Percentiles rank a stretch among this genome's conserved stretches.
phyloP scores from a whole-genome alignment of 2,329 filamentous ascomycete genomes.

The Curvularia lunata region DNA sequence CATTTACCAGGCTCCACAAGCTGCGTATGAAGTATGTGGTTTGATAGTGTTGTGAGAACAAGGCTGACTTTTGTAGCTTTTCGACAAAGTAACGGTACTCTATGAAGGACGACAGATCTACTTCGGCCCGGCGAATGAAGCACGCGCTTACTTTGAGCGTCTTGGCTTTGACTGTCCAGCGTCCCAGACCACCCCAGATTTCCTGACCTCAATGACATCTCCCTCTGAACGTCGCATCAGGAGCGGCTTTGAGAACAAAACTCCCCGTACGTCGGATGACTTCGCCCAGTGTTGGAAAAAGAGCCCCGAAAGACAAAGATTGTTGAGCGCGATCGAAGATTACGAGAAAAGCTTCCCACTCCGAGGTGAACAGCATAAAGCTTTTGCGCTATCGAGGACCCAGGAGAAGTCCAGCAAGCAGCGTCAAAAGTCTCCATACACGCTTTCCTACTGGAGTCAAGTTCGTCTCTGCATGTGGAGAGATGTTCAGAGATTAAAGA shows the following conservation, averaged over 20 bases:
- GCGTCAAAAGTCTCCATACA: conserved; percentile 62
- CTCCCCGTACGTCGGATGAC: conserved; percentile 49
- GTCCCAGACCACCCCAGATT: conserved; percentile 72
- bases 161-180: conserved; percentile 65
- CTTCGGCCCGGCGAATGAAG: conserved; percentile 66
- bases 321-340: conserved; percentile 51
- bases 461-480: conserved; percentile 10
- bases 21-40: conserved; percentile 63
- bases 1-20: conserved; percentile 58
- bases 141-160: conserved; percentile 69
- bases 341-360: conserved; percentile 54
- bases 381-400: conserved; percentile 42
- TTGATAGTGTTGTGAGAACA: neutral
- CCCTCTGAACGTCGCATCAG: conserved; percentile 40
- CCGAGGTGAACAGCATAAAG: conserved; percentile 51
- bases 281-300: conserved; percentile 60
- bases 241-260: conserved; percentile 49
- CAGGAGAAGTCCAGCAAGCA: conserved; percentile 58
- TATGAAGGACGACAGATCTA: conserved; percentile 72
- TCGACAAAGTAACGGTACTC: conserved; percentile 29
- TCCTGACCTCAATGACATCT: conserved; percentile 72
- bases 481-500: conserved; percentile 14
- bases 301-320: conserved; percentile 47
- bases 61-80: conserved; percentile 10
- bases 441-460: conserved; percentile 46